Base-by-base conservation (phyloP, 257 asterid species). In the Gentiana straminea region DNA sequence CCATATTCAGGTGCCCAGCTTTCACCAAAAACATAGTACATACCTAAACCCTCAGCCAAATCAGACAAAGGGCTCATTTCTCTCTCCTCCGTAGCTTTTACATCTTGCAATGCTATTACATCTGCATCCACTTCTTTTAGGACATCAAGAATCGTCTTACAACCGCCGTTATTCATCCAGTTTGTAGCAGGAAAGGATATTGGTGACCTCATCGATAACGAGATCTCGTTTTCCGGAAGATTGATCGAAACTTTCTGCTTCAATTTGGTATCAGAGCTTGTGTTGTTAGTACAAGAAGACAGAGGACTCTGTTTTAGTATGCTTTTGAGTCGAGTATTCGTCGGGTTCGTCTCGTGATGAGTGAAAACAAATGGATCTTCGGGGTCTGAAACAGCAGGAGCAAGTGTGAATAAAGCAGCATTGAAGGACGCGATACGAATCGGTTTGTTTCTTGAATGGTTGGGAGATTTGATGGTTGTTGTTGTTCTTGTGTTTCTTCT, bases 1-100 rank as follows among this genome's bases (percentile, higher is more conserved):
- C 96, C 98, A 64, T 70, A 91, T 71, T 91, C 94, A 0, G 98
- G 98, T 8, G 98, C 98, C 98, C 98, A 91, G 79, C 98, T 83
- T 75, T 91, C 97, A 2, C 95, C 98, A 59, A 91, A 91, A 58
- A 78, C 90, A 54, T 87, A 91, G 51, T 68, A 66, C 98, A 91
- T 91, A 62, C 94, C 96, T 49, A 87, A 64, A 0, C 94, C 94
- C 5, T 73, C 77, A 33, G 98, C 97, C 68, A 91, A 63, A 55
- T 81, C 94, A 11, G 97, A 91, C 58, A 91, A 64, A 5, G 98
- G 95, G 52, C 64, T 81, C 98, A 91, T 91, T 10, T 76, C 76
- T 7, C 78, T 81, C 61, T 77, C 96, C 68, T 91, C 97, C 67
- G 77, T 86, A n/a, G 98, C 97, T 70, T 80, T 91, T 24, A 91